These are phyloP conservation scores for Colletotrichum chlorophyti DNA, from an alignment of 2,329 filamentous ascomycete genomes.

Conservation along the genomic window DNA sequence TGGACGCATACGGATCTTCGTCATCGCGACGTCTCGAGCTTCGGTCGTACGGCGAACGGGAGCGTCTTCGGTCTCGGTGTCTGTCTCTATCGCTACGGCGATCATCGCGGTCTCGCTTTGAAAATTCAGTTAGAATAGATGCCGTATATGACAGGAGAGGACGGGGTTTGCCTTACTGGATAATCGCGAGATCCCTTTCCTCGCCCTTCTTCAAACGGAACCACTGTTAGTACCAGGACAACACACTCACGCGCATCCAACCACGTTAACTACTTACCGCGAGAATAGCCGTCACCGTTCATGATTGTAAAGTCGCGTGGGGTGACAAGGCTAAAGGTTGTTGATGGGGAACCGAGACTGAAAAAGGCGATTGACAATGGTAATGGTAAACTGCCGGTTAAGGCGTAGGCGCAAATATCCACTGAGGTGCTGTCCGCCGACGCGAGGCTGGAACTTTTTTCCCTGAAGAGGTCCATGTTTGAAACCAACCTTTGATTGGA, in stretches of 20 bases:
- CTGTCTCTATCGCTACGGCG: conserved; percentile 45
- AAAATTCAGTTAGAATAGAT: no score
- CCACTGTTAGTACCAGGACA: conserved; percentile 15
- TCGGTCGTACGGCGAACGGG: conserved; percentile 81
- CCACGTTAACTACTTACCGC: conserved; percentile 19
- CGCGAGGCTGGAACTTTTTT: conserved; percentile 32
- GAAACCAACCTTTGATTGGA: conserved; percentile 17
- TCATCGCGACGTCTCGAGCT: conserved; percentile 74
- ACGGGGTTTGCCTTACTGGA: conserved; percentile 21
- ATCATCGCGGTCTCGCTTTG: conserved; percentile 42
- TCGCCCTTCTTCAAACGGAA: conserved; percentile 24
- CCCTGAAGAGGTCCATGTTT: conserved; percentile 22
- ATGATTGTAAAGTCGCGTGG: conserved; percentile 21
- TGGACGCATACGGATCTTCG: conserved; percentile 88
- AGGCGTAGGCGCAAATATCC: conserved; percentile 20
- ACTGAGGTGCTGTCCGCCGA: conserved; percentile 11
- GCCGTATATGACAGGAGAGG: no score
- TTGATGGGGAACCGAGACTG: conserved; percentile 15
- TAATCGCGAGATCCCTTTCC: conserved; percentile 31
- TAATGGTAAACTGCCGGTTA: conserved; percentile 20
- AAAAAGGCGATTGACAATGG: conserved; percentile 5
- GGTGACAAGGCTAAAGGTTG: conserved; percentile 8
- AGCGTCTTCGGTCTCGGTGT: conserved; percentile 73
- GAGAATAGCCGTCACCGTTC: conserved; percentile 32
- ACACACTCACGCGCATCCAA: background rate